These are phyloP conservation scores for Auriscalpium orientale DNA, from an alignment of 768 basidiomycete genomes.

Conservation along the genomic window DNA sequence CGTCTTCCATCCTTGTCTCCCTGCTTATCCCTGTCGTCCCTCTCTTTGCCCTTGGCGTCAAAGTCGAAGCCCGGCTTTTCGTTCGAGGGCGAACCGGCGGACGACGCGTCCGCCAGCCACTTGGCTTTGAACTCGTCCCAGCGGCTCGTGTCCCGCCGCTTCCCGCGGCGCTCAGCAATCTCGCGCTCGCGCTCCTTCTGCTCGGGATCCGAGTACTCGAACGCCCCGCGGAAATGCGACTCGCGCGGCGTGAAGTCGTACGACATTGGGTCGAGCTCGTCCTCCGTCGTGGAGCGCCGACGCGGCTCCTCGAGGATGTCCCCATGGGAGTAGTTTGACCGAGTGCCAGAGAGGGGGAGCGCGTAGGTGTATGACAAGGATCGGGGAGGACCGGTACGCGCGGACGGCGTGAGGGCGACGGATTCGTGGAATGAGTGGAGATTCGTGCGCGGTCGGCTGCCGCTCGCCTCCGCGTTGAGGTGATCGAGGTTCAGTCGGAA, in stretches of 20 bases:
- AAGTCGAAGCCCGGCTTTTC: conserved; percentile 34
- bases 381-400: conserved; percentile 66
- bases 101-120: conserved; percentile 47
- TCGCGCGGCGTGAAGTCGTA: conserved; percentile 28
- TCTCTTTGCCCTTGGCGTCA: conserved; percentile 9
- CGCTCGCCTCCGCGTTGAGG: background rate
- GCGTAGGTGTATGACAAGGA: conserved; percentile 63
- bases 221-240: conserved; percentile 53
- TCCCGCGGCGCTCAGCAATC: conserved; percentile 44
- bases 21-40: conserved; percentile 6
- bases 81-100: conserved; percentile 32
- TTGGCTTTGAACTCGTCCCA: conserved; percentile 36
- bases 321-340: conserved; percentile 19
- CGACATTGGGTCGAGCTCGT: conserved; percentile 22
- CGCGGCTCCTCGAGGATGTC: conserved; percentile 24
- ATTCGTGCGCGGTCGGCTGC: background rate
- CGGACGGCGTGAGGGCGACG: conserved; percentile 39
- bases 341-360: too few species aligned
- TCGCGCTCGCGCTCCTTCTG: conserved; percentile 33
- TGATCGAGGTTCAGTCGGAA: background rate
- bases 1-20: conserved; percentile 1
- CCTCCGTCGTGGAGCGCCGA: conserved; percentile 23
- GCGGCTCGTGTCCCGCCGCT: conserved; percentile 35
- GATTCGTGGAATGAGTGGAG: conserved; percentile 1
- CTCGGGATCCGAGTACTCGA: conserved; percentile 39